Evolutionary conservation across 306 rosid genomes (phyloP).

Genomic region (Lathyrus sativus): DNA sequence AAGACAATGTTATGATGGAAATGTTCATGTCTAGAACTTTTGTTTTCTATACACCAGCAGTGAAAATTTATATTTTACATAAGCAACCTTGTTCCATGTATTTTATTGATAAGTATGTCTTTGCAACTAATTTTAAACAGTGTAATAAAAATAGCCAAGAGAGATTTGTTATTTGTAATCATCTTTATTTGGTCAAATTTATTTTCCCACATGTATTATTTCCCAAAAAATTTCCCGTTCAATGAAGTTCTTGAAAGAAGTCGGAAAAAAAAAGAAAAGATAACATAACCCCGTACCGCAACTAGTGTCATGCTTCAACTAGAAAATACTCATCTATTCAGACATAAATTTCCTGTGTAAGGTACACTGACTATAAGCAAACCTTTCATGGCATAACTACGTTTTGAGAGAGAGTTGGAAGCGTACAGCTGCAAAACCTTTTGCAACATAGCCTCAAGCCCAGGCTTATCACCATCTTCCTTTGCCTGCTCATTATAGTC

Average conservation of each 20-base stretch:
- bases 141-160: background rate
- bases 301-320: conserved; percentile 20
- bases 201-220: conserved; percentile 2
- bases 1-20: conserved; percentile 13
- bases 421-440: conserved; percentile 95
- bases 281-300: background rate
- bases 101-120: conserved; percentile 18
- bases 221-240: conserved; percentile 1
- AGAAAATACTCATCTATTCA: conserved; percentile 30
- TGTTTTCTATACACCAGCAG: conserved; percentile 5
- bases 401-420: conserved; percentile 78
- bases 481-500: conserved; percentile 65
- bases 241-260: conserved; percentile 17
- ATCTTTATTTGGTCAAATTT: conserved; percentile 26
- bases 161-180: background rate
- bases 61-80: conserved; percentile 22
- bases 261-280: background rate
- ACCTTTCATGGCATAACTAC: conserved; percentile 84
- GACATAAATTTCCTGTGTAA: conserved; percentile 3
- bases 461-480: conserved; percentile 96
- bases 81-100: background rate
- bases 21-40: conserved; percentile 4
- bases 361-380: conserved; percentile 14
- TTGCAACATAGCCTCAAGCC: conserved; percentile 93
- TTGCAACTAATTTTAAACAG: background rate